Base-by-base conservation (phyloP, 1,139 yeast genomes). In the Wickerhamomyces sp. region DNA sequence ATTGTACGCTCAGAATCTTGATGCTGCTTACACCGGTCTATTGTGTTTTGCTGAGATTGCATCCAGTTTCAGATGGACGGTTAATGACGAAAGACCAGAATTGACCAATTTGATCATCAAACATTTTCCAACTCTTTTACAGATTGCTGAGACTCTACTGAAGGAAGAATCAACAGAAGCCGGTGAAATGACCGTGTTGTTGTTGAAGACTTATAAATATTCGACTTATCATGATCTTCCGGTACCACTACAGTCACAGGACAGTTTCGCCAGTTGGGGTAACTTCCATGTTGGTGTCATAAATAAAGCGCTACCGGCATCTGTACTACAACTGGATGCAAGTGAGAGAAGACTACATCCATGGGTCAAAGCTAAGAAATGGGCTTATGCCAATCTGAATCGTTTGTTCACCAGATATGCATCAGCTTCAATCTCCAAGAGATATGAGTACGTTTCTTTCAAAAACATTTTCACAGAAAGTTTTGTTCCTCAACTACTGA, bases 171-270 rank as follows among this genome's bases (percentile, higher is more conserved):
- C 65, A 28, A 48, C 54, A 4, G 59, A 60, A 31, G 68, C 75
- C 36, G 93, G 91, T 11, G 95, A 87, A 45, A 79, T 89, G 67
- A 64, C 87, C 35, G 84, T 83, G 47, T 66, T 86, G 46, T 72
- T 88, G 30, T 61, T 89, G 38, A 91, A 91, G 56, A 69, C 75
- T 35, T 88, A 81, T 66, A 89, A 89, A 58, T 85, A 83, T 58
- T 85, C 80, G 30, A 83, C 93, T 2, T 83, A 78, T 55, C 75
- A 73, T 47, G 95, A 86, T 49, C 64, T 91, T 31, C 96, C 97
- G 1, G 63, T 55, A 6, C 71, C 75, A 3, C 64, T 89, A 39
- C 95, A 83, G 56, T 58, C 71, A 3, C 62, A 68, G 30, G 81
- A 77, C 13, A 58, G 70, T 6, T 64, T 88, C 35, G 64, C 73